Evolutionary conservation across 2,329 filamentous ascomycete genomes (phyloP).

Genomic region (Aspergillus tubingensis): DNA sequence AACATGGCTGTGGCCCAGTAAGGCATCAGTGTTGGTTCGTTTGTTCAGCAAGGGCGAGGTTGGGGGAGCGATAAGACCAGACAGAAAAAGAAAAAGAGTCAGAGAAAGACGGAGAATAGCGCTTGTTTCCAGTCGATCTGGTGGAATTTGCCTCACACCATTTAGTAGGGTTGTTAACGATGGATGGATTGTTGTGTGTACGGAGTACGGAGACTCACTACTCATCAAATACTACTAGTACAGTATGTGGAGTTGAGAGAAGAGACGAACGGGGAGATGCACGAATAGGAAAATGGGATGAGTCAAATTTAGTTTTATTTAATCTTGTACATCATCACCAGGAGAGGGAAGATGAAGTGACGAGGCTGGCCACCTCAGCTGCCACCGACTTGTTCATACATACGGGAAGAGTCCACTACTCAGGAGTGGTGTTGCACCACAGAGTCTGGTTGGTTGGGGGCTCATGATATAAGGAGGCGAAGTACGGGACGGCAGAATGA

Average conservation of each 20-base stretch:
- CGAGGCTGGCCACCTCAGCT: conserved; percentile 12
- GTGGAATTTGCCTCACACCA: background rate
- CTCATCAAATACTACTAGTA: background rate
- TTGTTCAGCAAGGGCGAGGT: conserved; percentile 1
- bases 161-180: no score
- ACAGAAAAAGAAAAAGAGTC: no score
- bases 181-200: background rate
- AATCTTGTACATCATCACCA: background rate
- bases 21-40: background rate
- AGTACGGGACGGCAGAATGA: conserved; percentile 8
- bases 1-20: background rate
- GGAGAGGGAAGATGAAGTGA: background rate
- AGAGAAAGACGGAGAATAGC: background rate
- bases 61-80: background rate
- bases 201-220: background rate
- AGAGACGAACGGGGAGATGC: conserved; percentile 8
- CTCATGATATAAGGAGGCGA: conserved; percentile 25
- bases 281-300: background rate
- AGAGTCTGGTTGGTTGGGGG: conserved; percentile 18
- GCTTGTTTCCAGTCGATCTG: background rate
- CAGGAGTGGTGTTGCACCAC: background rate
- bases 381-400: background rate
- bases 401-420: background rate
- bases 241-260: background rate
- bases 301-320: background rate